These are phyloP conservation scores for Cryptococcus sp. DNA, from an alignment of 1,284 basidiomycete species.

Conservation along the genomic window DNA sequence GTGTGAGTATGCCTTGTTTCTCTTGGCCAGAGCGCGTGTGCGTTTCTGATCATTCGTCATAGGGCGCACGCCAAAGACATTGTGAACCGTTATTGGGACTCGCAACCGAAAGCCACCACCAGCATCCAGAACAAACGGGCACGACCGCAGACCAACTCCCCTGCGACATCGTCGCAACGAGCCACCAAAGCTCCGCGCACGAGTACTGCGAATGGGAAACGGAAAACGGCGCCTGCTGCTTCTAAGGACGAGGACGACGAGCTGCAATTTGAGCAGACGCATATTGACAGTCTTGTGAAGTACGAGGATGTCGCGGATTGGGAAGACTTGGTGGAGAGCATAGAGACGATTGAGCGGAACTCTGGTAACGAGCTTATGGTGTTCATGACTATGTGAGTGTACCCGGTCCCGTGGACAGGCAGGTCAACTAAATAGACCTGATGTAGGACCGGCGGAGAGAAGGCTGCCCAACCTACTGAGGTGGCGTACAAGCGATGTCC, in stretches of 20 bases:
- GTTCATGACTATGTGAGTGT: conserved; percentile 51
- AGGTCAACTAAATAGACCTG: not conserved
- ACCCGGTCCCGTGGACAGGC: not conserved
- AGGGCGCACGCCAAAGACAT: conserved; percentile 42
- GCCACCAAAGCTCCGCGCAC: conserved; percentile 20
- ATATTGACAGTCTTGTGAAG: conserved; percentile 37
- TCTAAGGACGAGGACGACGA: conserved; percentile 59
- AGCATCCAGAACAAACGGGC: conserved; percentile 27
- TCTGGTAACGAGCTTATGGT: conserved; percentile 33
- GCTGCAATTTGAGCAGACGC: conserved; percentile 34
- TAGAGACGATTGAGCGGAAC: conserved; percentile 47
- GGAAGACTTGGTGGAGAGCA: conserved; percentile 43
- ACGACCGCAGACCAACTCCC: conserved; percentile 15
- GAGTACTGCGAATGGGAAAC: conserved; percentile 19
- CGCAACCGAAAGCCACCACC: conserved; percentile 15
- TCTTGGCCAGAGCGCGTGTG: not conserved
- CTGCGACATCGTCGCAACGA: conserved; percentile 13
- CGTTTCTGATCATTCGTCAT: not conserved
- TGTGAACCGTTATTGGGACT: conserved; percentile 42
- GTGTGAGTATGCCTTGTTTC: conserved; percentile 33
- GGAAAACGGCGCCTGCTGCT: conserved; percentile 43
- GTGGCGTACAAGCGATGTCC: conserved; percentile 46
- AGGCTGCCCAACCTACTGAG: conserved; percentile 28
- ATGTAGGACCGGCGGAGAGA: conserved; percentile 44
- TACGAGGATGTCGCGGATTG: conserved; percentile 46